phyloP scores from a whole-genome alignment of 495 filamentous ascomycete species.

The Aspergillus diversus region DNA sequence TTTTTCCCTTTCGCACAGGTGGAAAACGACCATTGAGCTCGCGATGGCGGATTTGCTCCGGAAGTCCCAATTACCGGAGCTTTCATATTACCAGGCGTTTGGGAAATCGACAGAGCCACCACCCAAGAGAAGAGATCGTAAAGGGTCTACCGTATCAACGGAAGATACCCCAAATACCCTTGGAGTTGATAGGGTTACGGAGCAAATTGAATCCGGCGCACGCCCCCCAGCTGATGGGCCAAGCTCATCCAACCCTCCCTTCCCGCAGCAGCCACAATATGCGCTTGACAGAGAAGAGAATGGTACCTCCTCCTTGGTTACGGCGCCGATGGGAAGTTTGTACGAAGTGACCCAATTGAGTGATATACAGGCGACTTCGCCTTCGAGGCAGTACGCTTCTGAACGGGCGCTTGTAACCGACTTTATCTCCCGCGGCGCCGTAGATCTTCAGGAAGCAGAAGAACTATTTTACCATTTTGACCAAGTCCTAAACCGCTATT shows the following conservation, averaged over 20 bases:
- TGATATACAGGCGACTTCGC: constrained; percentile 46
- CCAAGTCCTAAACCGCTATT: constrained; percentile 55
- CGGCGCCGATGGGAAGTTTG: constrained; percentile 61
- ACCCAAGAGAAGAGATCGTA: constrained; percentile 40
- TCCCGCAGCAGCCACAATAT: constrained; percentile 41
- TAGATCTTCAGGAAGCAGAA: constrained; percentile 54
- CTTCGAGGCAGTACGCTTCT: constrained; percentile 37
- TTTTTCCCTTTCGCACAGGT: constrained; percentile 30
- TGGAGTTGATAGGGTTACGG: constrained; percentile 23
- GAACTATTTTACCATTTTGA: constrained; percentile 54
- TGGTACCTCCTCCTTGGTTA: constrained; percentile 47
- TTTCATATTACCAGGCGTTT: constrained; percentile 49
- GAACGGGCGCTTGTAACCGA: constrained; percentile 52
- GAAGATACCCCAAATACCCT: constrained; percentile 32
- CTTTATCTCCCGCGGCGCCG: constrained; percentile 53
- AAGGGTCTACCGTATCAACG: constrained; percentile 45
- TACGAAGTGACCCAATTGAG: constrained; percentile 63
- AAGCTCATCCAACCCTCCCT: constrained; percentile 26
- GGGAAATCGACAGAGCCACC: constrained; percentile 41
- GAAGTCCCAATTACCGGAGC: constrained; percentile 49
- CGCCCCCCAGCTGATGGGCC: constrained; percentile 19
- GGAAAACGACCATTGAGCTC: constrained; percentile 51
- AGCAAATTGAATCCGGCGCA: constrained; percentile 22
- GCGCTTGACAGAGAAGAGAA: constrained; percentile 49
- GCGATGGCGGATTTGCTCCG: constrained; percentile 51